Percentiles rank a stretch among this genome's conserved stretches.
phyloP scores from a whole-genome alignment of 164 flowering plant species.

The Paratinospora sagittata region DNA sequence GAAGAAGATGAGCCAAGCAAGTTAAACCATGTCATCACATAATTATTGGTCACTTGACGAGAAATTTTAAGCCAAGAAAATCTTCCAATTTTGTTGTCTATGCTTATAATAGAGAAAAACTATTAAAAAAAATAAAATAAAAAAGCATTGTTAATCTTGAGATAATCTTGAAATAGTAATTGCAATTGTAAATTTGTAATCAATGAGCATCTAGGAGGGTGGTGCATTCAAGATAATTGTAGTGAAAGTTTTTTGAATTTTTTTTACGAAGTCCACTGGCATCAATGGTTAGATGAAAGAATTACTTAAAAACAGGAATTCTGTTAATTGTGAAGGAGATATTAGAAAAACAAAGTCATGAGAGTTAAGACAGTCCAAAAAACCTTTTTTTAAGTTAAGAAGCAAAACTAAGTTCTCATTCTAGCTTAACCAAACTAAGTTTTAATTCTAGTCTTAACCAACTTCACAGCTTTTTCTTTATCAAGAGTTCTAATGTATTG shows the following conservation, averaged over 20 bases:
- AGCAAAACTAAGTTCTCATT: neutral
- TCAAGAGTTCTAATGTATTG: neutral
- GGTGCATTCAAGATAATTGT: no score
- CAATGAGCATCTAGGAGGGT: neutral
- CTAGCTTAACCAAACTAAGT: neutral
- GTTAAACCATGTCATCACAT: neutral
- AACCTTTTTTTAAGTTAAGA: no score
- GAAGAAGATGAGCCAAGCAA: no score
- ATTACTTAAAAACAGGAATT: no score
- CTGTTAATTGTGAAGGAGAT: no score
- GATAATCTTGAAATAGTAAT: slow-evolving; percentile 1
- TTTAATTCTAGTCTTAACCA: no score
- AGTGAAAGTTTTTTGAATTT: no score
- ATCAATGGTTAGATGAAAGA: no score
- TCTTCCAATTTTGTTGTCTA: neutral
- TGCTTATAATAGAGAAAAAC: neutral
- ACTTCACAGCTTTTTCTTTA: neutral
- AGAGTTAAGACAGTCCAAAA: neutral
- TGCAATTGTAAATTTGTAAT: neutral
- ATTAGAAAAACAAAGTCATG: neutral
- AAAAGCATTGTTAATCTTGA: neutral
- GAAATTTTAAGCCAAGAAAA: neutral
- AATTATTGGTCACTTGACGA: no score
- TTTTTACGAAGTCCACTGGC: no score
- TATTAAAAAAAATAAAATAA: no score